A percentile compares a stretch with the other conserved stretches of the same genome.
Conservation (phyloP, 495 filamentous ascomycete species). For the Cryomyces antarcticus region DNA sequence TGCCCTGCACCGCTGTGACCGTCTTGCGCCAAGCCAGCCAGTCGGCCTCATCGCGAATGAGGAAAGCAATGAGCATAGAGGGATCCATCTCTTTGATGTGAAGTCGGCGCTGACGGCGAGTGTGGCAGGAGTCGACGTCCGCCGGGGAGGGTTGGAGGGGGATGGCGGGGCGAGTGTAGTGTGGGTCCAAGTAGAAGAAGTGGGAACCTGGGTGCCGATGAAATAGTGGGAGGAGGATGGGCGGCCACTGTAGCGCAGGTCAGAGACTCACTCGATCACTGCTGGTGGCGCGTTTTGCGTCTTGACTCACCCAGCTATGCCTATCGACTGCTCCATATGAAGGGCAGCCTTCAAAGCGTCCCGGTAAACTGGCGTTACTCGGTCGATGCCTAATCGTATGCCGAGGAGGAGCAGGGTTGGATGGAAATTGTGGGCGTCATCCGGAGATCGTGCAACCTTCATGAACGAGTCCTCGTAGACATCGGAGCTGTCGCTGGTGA, state of each 20-base stretch:
- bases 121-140: slow-evolving; percentile 73
- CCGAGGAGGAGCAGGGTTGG: slow-evolving; percentile 82
- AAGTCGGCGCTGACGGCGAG: slow-evolving; percentile 58
- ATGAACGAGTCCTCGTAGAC: slow-evolving; percentile 82
- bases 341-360: slow-evolving; percentile 64
- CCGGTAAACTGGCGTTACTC: slow-evolving; percentile 83
- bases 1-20: slow-evolving; percentile 49
- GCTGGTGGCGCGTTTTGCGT: background rate
- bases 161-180: slow-evolving; percentile 51
- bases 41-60: slow-evolving; percentile 64
- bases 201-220: slow-evolving; percentile 70
- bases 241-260: slow-evolving; percentile 40
- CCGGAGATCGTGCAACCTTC: slow-evolving; percentile 43
- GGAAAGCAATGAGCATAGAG: slow-evolving; percentile 94
- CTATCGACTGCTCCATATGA: slow-evolving; percentile 73
- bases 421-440: slow-evolving; percentile 31
- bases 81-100: slow-evolving; percentile 90
- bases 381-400: slow-evolving; percentile 76
- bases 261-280: background rate
- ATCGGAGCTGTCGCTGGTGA: slow-evolving; percentile 73
- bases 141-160: slow-evolving; percentile 36
- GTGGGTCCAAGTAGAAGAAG: slow-evolving; percentile 93
- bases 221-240: slow-evolving; percentile 95
- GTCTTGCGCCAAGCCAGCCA: slow-evolving; percentile 63
- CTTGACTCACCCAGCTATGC: slow-evolving; percentile 74